These are phyloP conservation scores for Exophiala viscosa DNA, from an alignment of 2,329 filamentous ascomycete species.

Conservation along the genomic window DNA sequence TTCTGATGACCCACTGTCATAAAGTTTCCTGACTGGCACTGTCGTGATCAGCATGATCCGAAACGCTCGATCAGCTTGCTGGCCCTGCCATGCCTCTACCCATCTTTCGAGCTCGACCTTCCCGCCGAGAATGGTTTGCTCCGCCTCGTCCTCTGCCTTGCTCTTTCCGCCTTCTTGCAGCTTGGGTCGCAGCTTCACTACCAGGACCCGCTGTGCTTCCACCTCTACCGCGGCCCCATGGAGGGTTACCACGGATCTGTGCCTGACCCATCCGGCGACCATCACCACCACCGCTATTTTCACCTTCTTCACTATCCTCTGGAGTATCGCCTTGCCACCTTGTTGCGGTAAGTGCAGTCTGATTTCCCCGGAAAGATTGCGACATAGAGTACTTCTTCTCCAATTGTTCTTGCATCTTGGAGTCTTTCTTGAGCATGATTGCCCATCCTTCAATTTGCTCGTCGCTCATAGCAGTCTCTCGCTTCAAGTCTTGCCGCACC, in stretches of 20 bases:
- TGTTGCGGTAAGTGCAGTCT: constrained; percentile 20
- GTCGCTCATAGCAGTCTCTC: constrained; percentile 83
- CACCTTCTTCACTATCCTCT: constrained; percentile 23
- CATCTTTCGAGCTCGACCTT: constrained; percentile 29
- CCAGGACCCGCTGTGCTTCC: constrained; percentile 25
- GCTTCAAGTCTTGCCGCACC: constrained; percentile 61
- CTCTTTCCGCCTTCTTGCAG: constrained; percentile 26
- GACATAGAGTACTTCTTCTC: constrained; percentile 58
- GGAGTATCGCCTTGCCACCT: constrained; percentile 24
- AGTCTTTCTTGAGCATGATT: constrained; percentile 74
- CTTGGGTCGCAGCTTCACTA: constrained; percentile 24
- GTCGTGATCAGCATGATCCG: not conserved
- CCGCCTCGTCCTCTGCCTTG: constrained; percentile 27
- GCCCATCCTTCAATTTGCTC: constrained; percentile 94
- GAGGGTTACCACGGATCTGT: constrained; percentile 11
- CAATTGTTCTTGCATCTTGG: constrained; percentile 63
- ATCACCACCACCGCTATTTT: constrained; percentile 4
- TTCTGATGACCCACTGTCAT: not conserved
- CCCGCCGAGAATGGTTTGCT: constrained; percentile 26
- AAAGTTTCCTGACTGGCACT: constrained; percentile 2
- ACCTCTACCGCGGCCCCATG: constrained; percentile 16
- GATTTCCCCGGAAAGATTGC: constrained; percentile 18
- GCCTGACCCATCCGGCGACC: constrained; percentile 16
- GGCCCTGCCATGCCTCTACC: constrained; percentile 27
- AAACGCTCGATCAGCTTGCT: not conserved